These are phyloP conservation scores for Pyrenophora seminiperda DNA, from an alignment of 2,329 filamentous ascomycete genomes.

Conservation along the genomic window DNA sequence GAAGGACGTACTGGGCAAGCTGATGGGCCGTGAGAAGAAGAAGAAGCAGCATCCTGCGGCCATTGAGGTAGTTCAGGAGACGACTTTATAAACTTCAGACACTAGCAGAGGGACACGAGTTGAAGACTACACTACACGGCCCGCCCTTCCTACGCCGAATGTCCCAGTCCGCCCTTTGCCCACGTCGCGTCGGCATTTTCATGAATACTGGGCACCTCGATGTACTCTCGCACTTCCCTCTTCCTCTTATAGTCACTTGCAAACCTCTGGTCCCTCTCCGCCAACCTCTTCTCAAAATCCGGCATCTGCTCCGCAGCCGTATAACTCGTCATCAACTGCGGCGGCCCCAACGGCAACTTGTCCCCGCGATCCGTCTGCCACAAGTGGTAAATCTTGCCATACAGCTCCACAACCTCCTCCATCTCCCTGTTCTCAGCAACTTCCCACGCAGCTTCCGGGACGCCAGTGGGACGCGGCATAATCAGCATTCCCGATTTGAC, in stretches of 20 bases:
- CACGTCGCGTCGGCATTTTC: constrained; percentile 57
- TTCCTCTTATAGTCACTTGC: constrained; percentile 59
- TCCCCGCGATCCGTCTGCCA: constrained; percentile 85
- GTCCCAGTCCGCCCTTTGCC: constrained; percentile 39
- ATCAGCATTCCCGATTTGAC: constrained; percentile 81
- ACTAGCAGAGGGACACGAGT: too few species aligned
- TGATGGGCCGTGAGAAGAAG: constrained; percentile 40
- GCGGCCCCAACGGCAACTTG: constrained; percentile 63
- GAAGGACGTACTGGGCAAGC: constrained; percentile 44
- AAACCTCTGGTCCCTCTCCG: constrained; percentile 60
- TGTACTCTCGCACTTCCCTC: constrained; percentile 58
- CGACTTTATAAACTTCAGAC: constrained; percentile 19
- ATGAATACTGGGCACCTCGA: constrained; percentile 57
- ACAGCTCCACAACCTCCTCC: constrained; percentile 73
- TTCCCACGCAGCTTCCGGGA: constrained; percentile 72
- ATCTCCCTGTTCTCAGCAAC: constrained; percentile 78
- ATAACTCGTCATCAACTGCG: constrained; percentile 69
- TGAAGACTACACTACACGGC: too few species aligned
- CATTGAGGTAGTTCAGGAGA: constrained; percentile 41
- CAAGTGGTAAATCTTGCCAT: constrained; percentile 84
- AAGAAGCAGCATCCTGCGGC: constrained; percentile 24
- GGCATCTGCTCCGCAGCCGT: constrained; percentile 57
- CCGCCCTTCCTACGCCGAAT: constrained; percentile 1
- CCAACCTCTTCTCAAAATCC: constrained; percentile 53
- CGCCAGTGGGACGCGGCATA: constrained; percentile 65